A percentile compares a stretch with the other conserved stretches of the same genome.
Evolutionary conservation across 2,329 filamentous ascomycete genomes (phyloP).

Genomic region (Hymenoscyphus linearis): DNA sequence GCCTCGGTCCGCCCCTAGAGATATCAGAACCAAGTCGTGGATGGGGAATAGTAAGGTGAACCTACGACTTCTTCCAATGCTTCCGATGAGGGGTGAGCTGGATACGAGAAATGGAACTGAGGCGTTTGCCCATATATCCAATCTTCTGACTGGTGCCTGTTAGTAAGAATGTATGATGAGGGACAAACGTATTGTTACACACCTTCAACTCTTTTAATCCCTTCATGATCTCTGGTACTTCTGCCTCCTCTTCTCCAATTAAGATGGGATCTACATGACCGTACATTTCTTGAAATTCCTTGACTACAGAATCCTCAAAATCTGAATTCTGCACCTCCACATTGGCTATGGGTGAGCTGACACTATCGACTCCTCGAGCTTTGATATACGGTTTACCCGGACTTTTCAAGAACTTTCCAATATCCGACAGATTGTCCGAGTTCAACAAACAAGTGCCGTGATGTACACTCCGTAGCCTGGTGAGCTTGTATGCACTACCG

Average conservation of each 20-base stretch:
- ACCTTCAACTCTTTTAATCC: conserved; percentile 9
- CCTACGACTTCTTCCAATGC: neutral
- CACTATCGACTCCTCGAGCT: conserved; percentile 84
- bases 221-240: conserved; percentile 3
- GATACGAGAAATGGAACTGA: conserved; percentile 9
- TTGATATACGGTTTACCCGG: conserved; percentile 71
- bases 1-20: no score
- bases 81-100: neutral
- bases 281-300: conserved; percentile 66
- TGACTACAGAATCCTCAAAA: conserved; percentile 48
- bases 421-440: conserved; percentile 66
- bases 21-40: neutral
- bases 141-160: conserved; percentile 7
- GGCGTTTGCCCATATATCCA: conserved; percentile 14
- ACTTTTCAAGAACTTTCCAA: conserved; percentile 69
- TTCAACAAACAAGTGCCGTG: conserved; percentile 85
- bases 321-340: conserved; percentile 54
- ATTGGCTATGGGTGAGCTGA: conserved; percentile 79
- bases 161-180: neutral
- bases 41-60: neutral
- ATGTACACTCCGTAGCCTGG: conserved; percentile 72
- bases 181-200: neutral
- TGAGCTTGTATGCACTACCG: conserved; percentile 93
- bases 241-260: conserved; percentile 11
- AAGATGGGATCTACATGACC: conserved; percentile 32